Conservation (phyloP, 805 yeast species). For the Nakazawaea siamensis region DNA sequence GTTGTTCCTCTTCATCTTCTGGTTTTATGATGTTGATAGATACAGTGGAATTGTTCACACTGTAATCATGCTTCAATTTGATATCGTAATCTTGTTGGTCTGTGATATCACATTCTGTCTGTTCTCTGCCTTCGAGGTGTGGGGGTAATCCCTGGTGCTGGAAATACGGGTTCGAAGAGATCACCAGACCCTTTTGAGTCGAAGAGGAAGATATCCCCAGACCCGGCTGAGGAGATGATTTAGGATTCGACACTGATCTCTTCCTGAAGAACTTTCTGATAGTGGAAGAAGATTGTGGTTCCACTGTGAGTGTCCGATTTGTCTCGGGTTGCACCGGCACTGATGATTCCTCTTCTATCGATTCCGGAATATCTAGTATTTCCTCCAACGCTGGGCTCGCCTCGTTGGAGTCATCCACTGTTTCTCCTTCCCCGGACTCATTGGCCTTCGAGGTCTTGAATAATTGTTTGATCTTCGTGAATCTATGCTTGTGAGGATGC, state of each 20-base stretch:
- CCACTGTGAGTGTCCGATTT: neutral
- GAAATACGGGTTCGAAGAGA: conserved; percentile 39
- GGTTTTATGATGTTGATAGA: conserved; percentile 8
- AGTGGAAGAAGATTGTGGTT: conserved; percentile 3
- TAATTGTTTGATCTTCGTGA: conserved; percentile 22
- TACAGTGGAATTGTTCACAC: conserved; percentile 21
- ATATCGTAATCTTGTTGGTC: conserved; percentile 15
- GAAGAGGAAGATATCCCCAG: neutral
- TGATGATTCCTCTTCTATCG: conserved; percentile 5
- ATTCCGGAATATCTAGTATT: conserved; percentile 9
- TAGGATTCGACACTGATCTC: conserved; percentile 15
- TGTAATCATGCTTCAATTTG: conserved; percentile 23
- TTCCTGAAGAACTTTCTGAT: conserved; percentile 15
- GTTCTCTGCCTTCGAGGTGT: conserved; percentile 20
- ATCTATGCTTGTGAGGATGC: conserved; percentile 17
- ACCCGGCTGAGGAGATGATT: conserved; percentile 7
- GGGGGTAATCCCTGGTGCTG: conserved; percentile 54
- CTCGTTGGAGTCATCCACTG: neutral
- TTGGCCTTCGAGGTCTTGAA: conserved; percentile 17
- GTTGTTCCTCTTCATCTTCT: conserved; percentile 1
- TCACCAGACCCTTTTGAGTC: conserved; percentile 7
- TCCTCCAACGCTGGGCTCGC: conserved; percentile 2
- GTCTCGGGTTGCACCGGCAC: conserved; percentile 1
- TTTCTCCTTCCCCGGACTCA: conserved; percentile 4
- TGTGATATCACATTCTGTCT: conserved; percentile 19